Percentiles rank a stretch among this genome's conserved stretches.
Evolutionary conservation across 2,329 filamentous ascomycete genomes (phyloP).

Genomic region (Colletotrichum spinosum): DNA sequence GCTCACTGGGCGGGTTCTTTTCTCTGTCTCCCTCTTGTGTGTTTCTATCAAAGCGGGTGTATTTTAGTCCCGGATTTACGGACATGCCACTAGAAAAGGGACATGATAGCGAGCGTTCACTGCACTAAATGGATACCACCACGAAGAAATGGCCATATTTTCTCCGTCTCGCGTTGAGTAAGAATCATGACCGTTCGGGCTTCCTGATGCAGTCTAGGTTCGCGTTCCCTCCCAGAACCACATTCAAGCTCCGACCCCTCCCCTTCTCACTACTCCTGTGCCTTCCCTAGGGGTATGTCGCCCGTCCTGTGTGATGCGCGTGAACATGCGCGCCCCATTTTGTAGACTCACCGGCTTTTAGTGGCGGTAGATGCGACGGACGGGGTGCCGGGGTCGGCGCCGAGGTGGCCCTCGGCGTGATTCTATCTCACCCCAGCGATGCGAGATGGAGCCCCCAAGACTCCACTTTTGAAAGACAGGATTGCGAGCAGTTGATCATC

Average conservation of each 20-base stretch:
- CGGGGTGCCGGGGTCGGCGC: not conserved
- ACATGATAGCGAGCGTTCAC: slow-evolving; percentile 1
- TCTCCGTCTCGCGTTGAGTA: too few relatives aligned
- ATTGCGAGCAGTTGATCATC: slow-evolving; percentile 16
- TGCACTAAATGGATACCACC: too few relatives aligned
- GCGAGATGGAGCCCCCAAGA: slow-evolving; percentile 3
- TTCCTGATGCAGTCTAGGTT: slow-evolving; percentile 33
- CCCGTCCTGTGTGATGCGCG: slow-evolving; percentile 1
- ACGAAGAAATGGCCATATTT: too few relatives aligned
- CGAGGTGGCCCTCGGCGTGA: slow-evolving; percentile 17
- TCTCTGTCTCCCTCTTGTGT: not conserved
- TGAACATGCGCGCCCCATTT: slow-evolving; percentile 7
- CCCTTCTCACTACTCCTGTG: slow-evolving; percentile 3
- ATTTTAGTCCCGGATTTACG: slow-evolving; percentile 18
- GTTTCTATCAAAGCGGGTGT: slow-evolving; percentile 15
- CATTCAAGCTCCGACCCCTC: slow-evolving; percentile 6
- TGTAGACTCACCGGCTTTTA: slow-evolving; percentile 32
- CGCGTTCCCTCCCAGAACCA: slow-evolving; percentile 3
- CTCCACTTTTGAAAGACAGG: slow-evolving; percentile 5
- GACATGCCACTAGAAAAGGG: slow-evolving; percentile 9
- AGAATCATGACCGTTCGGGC: slow-evolving; percentile 9
- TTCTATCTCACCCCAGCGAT: slow-evolving; percentile 5
- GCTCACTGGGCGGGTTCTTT: slow-evolving; percentile 1
- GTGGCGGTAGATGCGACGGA: slow-evolving; percentile 10
- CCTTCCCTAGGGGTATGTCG: not conserved